These are phyloP conservation scores for Yarrowia sp. DNA, from an alignment of 805 yeast genomes.

Conservation along the genomic window DNA sequence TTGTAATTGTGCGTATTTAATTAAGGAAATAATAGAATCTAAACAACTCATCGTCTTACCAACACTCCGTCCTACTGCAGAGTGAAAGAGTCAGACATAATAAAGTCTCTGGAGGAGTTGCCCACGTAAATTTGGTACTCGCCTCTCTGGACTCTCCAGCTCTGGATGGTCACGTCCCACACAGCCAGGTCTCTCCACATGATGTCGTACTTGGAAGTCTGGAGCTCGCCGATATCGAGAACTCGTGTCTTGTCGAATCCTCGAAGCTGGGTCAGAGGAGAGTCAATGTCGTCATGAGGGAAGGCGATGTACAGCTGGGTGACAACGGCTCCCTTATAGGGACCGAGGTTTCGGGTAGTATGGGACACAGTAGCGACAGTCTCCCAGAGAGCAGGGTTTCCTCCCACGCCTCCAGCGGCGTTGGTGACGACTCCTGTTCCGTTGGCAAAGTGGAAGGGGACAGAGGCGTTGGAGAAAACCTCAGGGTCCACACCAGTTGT, in stretches of 20 bases:
- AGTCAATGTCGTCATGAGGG: constrained; percentile 51
- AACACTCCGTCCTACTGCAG: not conserved
- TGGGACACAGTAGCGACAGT: constrained; percentile 57
- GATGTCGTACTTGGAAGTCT: constrained; percentile 52
- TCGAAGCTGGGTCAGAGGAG: constrained; percentile 62
- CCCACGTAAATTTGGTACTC: constrained; percentile 60
- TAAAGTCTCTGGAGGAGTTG: constrained; percentile 45
- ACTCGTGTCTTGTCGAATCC: constrained; percentile 64
- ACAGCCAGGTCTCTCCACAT: constrained; percentile 61
- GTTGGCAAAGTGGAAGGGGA: constrained; percentile 11
- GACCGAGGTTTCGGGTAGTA: constrained; percentile 58
- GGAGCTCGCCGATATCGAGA: constrained; percentile 53
- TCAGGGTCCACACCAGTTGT: not conserved
- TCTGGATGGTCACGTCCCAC: constrained; percentile 63
- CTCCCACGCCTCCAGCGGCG: constrained; percentile 59
- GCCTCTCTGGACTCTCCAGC: constrained; percentile 66
- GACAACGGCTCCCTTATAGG: constrained; percentile 57
- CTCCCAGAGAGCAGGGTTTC: constrained; percentile 68
- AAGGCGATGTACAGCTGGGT: constrained; percentile 62
- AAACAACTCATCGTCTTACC: not conserved
- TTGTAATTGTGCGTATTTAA: too few relatives aligned
- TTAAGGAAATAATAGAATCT: not conserved
- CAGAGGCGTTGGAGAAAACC: not conserved
- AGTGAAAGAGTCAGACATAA: constrained; percentile 1
- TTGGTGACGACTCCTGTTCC: constrained; percentile 45